Evolutionary conservation across 768 basidiomycete genomes (phyloP), one percentile per base, ranked within the genome.

Genomic region (Lentinula aciculospora): DNA sequence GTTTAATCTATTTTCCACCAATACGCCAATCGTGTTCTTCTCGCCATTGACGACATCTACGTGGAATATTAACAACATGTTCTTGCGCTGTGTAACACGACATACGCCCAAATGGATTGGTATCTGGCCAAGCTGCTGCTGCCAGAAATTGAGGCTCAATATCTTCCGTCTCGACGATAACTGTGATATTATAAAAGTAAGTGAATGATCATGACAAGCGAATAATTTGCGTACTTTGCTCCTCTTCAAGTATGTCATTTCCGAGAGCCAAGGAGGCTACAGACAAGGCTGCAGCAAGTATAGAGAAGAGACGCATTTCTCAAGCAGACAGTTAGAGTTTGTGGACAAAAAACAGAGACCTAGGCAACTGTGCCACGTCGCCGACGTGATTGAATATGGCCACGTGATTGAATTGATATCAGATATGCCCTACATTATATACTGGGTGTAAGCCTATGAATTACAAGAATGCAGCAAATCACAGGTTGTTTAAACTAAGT

Each of bases 21-120:
- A 70, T 49, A 94, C 70, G 25, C 71, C 71, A 32, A 94, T 72
- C 31, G 79, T 72, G 67, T 92, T 94, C 66, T 80, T 83, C 80
- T 83, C 75, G 91, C 91, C 91, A 63, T 94, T 94, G 31, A 92
- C 84, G 49, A 93, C 74, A 59, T 92, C 91, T 93, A 65, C 8
- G 42, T 19, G 25, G 19, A 44, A 13, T 19, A 27, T 28, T 1
- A 42, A 44, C 28, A 44, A 27, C 15, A 3, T 27, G 8, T 3
- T 28, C 8, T 2, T 40, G 25, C 12, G 17, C 17, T 15, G 37
- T 28, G 50, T 27, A 61, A 42, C 12, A 57, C 34, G 53, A 80
- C 89, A 62, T 69, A 91, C 90, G 88, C 64, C 84, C 86, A 64
- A 92, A 90, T 1, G 83, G 79, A 65, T 92, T 92, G 49, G 76